phyloP scores from a whole-genome alignment of 225 moss, liverwort and hornwort genomes.

The Asterella californica region DNA sequence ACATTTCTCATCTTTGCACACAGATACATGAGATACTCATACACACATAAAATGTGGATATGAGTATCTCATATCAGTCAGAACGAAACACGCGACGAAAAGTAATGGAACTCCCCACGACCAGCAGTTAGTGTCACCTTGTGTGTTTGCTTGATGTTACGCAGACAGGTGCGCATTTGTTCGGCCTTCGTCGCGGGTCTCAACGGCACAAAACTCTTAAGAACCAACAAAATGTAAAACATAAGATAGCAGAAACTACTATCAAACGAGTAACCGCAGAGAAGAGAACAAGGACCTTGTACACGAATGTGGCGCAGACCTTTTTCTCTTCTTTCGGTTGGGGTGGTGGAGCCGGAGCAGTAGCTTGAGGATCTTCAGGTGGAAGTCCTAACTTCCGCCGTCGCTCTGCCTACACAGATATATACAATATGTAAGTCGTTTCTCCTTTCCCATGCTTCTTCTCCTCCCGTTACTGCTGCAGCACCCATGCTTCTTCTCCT shows the following conservation, averaged over 20 bases:
- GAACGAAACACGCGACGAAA: not conserved
- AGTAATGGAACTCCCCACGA: not conserved
- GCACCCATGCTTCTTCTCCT: not conserved
- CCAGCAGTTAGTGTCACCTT: conserved; percentile 39
- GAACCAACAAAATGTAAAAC: not conserved
- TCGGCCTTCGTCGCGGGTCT: conserved; percentile 78
- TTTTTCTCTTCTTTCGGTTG: conserved; percentile 81
- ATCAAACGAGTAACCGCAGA: not conserved
- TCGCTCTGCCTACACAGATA: conserved; percentile 68
- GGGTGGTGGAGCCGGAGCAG: conserved; percentile 56
- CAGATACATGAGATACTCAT: not conserved
- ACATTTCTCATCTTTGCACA: not conserved
- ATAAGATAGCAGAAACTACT: not conserved
- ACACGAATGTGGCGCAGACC: conserved; percentile 25
- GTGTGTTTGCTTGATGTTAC: conserved; percentile 73
- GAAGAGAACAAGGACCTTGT: not conserved
- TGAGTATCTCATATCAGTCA: not conserved
- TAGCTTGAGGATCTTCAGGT: conserved; percentile 78
- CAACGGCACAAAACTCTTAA: conserved; percentile 72
- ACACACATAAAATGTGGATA: not conserved
- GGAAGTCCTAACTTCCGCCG: conserved; percentile 89
- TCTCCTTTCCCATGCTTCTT: not conserved
- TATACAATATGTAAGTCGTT: conserved; percentile 15
- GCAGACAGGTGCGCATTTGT: conserved; percentile 80
- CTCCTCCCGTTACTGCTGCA: not conserved